Evolutionary conservation across 345 rosid genomes (phyloP), one percentile per base, ranked within the genome.

Genomic region (Euphorbia pulcherrima): DNA sequence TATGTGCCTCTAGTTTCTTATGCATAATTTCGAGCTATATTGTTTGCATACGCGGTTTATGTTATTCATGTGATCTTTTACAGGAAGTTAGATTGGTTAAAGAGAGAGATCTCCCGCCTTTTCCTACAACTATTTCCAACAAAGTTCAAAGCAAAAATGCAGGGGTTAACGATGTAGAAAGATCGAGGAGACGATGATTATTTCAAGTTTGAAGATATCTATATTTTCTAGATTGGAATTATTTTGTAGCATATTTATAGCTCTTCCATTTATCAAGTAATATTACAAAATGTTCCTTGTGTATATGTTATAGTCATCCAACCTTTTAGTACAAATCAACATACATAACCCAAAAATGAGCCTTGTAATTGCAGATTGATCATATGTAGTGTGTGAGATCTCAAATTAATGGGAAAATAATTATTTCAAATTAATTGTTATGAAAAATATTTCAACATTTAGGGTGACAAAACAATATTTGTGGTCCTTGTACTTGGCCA

Each of bases 41-140:
- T 44, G 11, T 44, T 3, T 1, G 16, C 17, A 12, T 44, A 33
- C 37, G 37, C 37, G 37, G 37, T 33, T 33, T 33, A 33, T 33
- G 37, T 3, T 21, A 0, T 17, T 21, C 12, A 35, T 62, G 10
- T 64, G 18, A 52, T 29, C 44, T 65, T 60, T 27, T 72, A 60
- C 78, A 85, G 92, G 92, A 87, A 70, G 84, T 72, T 56, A 68
- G 84, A 73, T 23, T 79, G 58, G 24, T 70, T 4, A 74, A 66
- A 53, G 88, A 76, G 53, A 83, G 62, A 75, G 85, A 79, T 62
- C 54, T 68, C 41, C 72, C 59, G 10, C 63, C 83, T 11, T 60
- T 70, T 20, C 60, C 55, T 17, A 74, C 67, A 44, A 20, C 33
- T 9, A 27, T 8, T n/a, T 50, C 79, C 46, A n/a, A 13, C 24